These are phyloP conservation scores for Herpetospermum pedunculosum DNA, from an alignment of 306 rosid genomes.

Conservation along the genomic window DNA sequence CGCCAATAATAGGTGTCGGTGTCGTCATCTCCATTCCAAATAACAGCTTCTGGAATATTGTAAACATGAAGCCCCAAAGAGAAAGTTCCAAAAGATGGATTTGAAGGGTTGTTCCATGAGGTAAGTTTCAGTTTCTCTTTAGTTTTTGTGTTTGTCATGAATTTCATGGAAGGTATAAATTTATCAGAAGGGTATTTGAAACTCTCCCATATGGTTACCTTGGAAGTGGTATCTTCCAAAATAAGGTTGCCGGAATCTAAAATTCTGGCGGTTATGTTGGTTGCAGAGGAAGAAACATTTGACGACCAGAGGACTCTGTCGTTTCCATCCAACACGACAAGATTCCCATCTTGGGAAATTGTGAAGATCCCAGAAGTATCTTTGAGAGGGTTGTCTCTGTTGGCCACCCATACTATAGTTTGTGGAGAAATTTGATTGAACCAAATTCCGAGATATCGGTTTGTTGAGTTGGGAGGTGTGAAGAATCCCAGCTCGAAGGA, in stretches of 20 bases:
- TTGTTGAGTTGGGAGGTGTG: not conserved
- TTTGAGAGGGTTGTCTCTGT: constrained; percentile 6
- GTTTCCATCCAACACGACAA: constrained; percentile 13
- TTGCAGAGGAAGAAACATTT: constrained; percentile 12
- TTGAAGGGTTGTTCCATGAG: constrained; percentile 24
- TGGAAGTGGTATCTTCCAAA: constrained; percentile 11
- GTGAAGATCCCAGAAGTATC: constrained; percentile 7
- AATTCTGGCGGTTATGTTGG: constrained; percentile 14
- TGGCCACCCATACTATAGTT: constrained; percentile 9
- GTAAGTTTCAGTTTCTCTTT: not conserved
- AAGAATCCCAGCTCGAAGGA: constrained; percentile 14
- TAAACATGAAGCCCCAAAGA: constrained; percentile 5
- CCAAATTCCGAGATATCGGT: constrained; percentile 13
- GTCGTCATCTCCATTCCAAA: constrained; percentile 18
- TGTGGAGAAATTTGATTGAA: not conserved
- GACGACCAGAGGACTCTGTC: constrained; percentile 21
- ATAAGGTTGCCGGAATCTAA: constrained; percentile 22
- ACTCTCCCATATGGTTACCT: constrained; percentile 24
- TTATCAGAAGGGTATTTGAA: constrained; percentile 19
- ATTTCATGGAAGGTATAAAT: constrained; percentile 7
- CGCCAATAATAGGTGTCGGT: constrained; percentile 17
- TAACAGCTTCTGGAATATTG: constrained; percentile 10
- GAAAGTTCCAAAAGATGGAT: constrained; percentile 20
- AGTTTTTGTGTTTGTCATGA: constrained; percentile 1
- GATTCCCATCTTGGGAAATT: constrained; percentile 1